Evolutionary conservation across 1,284 basidiomycete species (phyloP).

Genomic region (Anthracocystis panici-leucophaei): DNA sequence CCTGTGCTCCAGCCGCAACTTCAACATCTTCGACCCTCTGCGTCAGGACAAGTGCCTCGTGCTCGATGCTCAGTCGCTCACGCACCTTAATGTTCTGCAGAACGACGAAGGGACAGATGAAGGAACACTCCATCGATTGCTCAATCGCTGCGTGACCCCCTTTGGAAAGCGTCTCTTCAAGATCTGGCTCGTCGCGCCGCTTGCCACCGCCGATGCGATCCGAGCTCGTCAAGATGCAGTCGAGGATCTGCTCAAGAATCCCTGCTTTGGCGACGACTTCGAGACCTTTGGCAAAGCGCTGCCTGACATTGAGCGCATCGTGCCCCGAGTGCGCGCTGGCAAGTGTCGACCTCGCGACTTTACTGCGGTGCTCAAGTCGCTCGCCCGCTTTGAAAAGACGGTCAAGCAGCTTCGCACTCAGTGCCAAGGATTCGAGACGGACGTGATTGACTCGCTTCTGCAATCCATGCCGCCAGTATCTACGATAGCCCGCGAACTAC

Average conservation of each 20-base stretch:
- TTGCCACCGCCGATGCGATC: slow-evolving; percentile 56
- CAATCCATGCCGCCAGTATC: slow-evolving; percentile 59
- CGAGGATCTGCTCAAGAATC: slow-evolving; percentile 58
- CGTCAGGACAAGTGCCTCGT: slow-evolving; percentile 57
- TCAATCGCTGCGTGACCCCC: slow-evolving; percentile 68
- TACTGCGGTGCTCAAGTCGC: slow-evolving; percentile 59
- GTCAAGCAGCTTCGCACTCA: slow-evolving; percentile 27
- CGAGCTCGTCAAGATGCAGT: slow-evolving; percentile 65
- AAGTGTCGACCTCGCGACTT: slow-evolving; percentile 68
- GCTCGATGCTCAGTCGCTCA: slow-evolving; percentile 67
- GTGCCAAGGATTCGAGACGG: slow-evolving; percentile 44
- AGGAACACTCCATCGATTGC: slow-evolving; percentile 66
- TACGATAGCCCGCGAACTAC: slow-evolving; percentile 50
- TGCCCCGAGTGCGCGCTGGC: slow-evolving; percentile 64
- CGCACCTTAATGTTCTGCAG: slow-evolving; percentile 66
- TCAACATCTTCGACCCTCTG: slow-evolving; percentile 64
- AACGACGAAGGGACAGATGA: slow-evolving; percentile 67
- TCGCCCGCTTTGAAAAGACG: slow-evolving; percentile 49
- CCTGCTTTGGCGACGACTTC: slow-evolving; percentile 59
- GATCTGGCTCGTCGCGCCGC: slow-evolving; percentile 66
- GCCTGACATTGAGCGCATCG: slow-evolving; percentile 67
- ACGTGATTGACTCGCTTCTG: slow-evolving; percentile 46
- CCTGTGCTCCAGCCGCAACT: slow-evolving; percentile 66
- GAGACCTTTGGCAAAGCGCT: slow-evolving; percentile 57
- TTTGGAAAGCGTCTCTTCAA: slow-evolving; percentile 69